Base-by-base conservation (phyloP, 108 stramenopile species). In the Fistulifera pelliculosa region DNA sequence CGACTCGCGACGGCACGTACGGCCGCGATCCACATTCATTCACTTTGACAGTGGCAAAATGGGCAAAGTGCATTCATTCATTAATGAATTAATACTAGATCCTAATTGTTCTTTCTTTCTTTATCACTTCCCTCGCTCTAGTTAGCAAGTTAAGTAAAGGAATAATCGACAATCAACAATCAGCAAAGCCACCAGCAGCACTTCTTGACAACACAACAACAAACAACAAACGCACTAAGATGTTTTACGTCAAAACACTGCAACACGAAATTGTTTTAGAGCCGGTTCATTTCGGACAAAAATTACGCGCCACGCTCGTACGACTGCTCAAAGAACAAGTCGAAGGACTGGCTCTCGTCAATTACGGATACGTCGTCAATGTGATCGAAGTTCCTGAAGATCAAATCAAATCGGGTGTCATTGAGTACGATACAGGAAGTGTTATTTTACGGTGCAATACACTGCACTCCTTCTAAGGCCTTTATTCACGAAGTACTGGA, bases 401-500 rank as follows among this genome's bases (percentile, higher is more conserved):
- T 38, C 82, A 96, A 60, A 89, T 96, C 58, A 75, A 73, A 59
- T 81, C 80, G 22, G 93, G 91, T n/a, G 79, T 92, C 27, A 91
- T 96, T 49, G 95, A 96, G 54, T 90, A 96, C 64, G 91, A 93
- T 62, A 87, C 86, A 8, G 92, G 90, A 4, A 71, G 87, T 64
- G 93, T 94, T 18, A 75, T 83, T 91, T 90, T 61, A 77, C 79
- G 15, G 95, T 92, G 59, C 85, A 88, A 54, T 96, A 94, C 57
- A 83, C 81, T 23, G 95, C 93, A 0, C 60, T 96, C 49, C 61
- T 96, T 19, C 57, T 96, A 12, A 65, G 95, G 14, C 93, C 24
- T 94, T 94, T 58, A 74, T 80, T 45, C 83, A 93, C 54, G 95
- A 96, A 69, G 95, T 96, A 11, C 59, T 96, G 22, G 95, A 96